These are phyloP conservation scores for Astrothelium subdiscretum DNA, from an alignment of 495 filamentous ascomycete species.

Conservation along the genomic window DNA sequence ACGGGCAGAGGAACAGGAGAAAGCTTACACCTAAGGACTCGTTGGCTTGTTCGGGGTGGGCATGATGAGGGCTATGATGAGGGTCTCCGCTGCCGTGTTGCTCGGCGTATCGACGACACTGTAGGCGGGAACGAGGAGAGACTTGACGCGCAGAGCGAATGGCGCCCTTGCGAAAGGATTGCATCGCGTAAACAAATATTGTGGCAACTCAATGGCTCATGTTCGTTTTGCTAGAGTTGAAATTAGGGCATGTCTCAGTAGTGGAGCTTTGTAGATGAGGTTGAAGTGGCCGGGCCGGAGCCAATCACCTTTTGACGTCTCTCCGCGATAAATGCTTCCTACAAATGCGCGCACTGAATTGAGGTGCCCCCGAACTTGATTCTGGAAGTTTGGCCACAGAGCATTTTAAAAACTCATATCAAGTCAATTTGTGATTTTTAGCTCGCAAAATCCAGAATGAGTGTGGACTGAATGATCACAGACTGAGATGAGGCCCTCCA, in stretches of 20 bases:
- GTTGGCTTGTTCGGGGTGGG: conserved; percentile 43
- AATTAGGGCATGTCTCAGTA: conserved; percentile 1
- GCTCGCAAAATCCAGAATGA: no score
- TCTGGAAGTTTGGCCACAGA: no score
- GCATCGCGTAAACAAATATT: conserved; percentile 17
- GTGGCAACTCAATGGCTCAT: conserved; percentile 8
- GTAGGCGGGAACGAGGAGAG: conserved; percentile 18
- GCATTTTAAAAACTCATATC: no score
- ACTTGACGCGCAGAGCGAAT: conserved; percentile 20
- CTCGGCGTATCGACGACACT: conserved; percentile 23
- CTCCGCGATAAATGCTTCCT: no score
- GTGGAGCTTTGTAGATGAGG: conserved; percentile 12
- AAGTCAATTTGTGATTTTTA: no score
- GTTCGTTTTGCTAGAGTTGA: not conserved
- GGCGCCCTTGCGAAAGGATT: conserved; percentile 24
- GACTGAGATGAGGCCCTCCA: no score
- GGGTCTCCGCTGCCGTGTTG: conserved; percentile 14
- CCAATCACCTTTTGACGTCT: not conserved
- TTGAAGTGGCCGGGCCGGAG: not conserved
- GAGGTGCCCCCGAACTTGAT: no score
- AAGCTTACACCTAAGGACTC: conserved; percentile 52
- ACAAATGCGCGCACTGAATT: no score
- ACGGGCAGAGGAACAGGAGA: conserved; percentile 5
- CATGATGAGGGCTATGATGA: conserved; percentile 2
- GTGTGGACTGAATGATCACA: no score